Percentiles rank a stretch among this genome's conserved stretches.
phyloP scores from a whole-genome alignment of 768 basidiomycete genomes.

The Mycena vitilis region DNA sequence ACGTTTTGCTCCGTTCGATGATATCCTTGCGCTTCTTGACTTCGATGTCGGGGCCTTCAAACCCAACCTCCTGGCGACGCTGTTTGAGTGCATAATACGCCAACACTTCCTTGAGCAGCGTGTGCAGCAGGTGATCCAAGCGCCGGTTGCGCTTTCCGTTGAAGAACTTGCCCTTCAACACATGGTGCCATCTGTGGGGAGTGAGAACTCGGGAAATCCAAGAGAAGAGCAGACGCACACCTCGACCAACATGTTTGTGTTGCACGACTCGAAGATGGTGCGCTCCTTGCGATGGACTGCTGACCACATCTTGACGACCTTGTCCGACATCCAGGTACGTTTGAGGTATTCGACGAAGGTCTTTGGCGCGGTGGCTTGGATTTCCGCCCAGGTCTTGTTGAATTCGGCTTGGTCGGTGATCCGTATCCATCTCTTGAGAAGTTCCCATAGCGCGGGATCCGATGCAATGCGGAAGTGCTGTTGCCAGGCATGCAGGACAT shows the following conservation, averaged over 20 bases:
- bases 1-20: not conserved
- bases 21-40: conserved; percentile 28
- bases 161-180: conserved; percentile 43
- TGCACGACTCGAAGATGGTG: conserved; percentile 29
- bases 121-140: conserved; percentile 39
- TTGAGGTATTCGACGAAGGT: conserved; percentile 37
- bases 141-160: conserved; percentile 39
- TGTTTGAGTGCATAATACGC: conserved; percentile 37
- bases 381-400: conserved; percentile 29
- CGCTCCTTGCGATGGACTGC: conserved; percentile 30
- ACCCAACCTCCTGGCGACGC: conserved; percentile 34
- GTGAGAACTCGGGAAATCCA: not conserved
- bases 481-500: conserved; percentile 47
- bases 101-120: conserved; percentile 34
- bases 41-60: conserved; percentile 41
- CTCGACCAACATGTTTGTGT: conserved; percentile 46
- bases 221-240: conserved; percentile 10
- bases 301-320: conserved; percentile 38
- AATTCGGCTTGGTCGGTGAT: conserved; percentile 36
- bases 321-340: conserved; percentile 34
- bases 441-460: conserved; percentile 37
- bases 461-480: conserved; percentile 37
- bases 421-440: conserved; percentile 39
- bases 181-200: conserved; percentile 42
- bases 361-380: conserved; percentile 24